These are phyloP conservation scores for Calycina herbarum DNA, from an alignment of 2,329 filamentous ascomycete genomes.

Conservation along the genomic window DNA sequence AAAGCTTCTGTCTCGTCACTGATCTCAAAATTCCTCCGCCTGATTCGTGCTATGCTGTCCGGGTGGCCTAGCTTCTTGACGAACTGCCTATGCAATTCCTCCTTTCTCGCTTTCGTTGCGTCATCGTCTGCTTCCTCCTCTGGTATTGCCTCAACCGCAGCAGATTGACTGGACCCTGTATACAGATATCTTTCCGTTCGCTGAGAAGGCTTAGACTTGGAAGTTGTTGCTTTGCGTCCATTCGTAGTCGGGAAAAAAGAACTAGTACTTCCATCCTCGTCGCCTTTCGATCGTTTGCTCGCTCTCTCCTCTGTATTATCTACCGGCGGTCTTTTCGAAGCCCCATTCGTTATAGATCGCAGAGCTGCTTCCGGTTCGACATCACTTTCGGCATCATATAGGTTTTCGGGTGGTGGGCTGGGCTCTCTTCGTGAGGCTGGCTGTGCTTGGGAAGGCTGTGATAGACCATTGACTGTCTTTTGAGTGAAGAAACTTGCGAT, in stretches of 20 bases:
- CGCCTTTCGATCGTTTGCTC: conserved; percentile 48
- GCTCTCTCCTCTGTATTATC: conserved; percentile 46
- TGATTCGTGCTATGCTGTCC: conserved; percentile 70
- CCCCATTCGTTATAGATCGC: conserved; percentile 22
- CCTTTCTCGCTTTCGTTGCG: conserved; percentile 57
- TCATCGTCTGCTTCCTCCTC: conserved; percentile 50
- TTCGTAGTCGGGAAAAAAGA: conserved; percentile 44
- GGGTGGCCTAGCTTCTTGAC: conserved; percentile 86
- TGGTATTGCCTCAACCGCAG: conserved; percentile 32
- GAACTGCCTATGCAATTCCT: conserved; percentile 78
- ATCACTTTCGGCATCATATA: conserved; percentile 36
- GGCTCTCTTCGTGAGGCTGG: conserved; percentile 25
- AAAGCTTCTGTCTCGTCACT: conserved; percentile 52
- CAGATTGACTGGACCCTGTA: conserved; percentile 40
- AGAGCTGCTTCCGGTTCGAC: conserved; percentile 28
- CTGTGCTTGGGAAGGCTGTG: conserved; percentile 17
- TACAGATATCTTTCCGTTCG: conserved; percentile 56
- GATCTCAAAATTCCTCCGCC: conserved; percentile 56
- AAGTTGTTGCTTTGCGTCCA: conserved; percentile 34
- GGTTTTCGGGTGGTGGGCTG: conserved; percentile 17
- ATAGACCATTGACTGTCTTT: conserved; percentile 47
- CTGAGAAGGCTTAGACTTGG: conserved; percentile 33
- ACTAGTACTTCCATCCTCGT: conserved; percentile 43
- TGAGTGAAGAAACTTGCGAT: conserved; percentile 84
- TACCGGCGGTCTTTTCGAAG: conserved; percentile 52